A percentile compares a stretch with the other conserved stretches of the same genome.
phyloP scores from a whole-genome alignment of 495 filamentous ascomycete species.

The Penicillium bialowiezense region DNA sequence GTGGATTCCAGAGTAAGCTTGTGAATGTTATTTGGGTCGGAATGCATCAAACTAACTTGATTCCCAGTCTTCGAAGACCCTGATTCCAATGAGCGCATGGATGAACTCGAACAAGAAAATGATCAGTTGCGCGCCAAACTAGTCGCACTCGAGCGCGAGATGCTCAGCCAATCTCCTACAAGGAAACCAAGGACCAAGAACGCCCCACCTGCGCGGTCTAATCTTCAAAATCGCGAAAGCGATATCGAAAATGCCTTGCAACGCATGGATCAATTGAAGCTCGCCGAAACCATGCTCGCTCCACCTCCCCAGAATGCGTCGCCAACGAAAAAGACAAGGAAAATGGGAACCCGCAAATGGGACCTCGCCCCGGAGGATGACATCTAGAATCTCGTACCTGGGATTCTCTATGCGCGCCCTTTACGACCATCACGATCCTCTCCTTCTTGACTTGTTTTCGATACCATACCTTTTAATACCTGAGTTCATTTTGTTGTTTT shows the following conservation, averaged over 20 bases:
- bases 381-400: slow-evolving; percentile 20
- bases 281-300: slow-evolving; percentile 40
- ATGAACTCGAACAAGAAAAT: slow-evolving; percentile 49
- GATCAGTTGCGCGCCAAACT: slow-evolving; percentile 44
- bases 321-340: slow-evolving; percentile 46
- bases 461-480: slow-evolving; percentile 1
- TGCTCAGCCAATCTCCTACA: slow-evolving; percentile 45
- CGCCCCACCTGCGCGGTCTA: slow-evolving; percentile 21
- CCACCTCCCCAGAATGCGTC: slow-evolving; percentile 25
- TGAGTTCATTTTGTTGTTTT: slow-evolving; percentile 11
- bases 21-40: neutral
- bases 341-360: slow-evolving; percentile 55
- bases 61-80: slow-evolving; percentile 49
- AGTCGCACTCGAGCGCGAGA: slow-evolving; percentile 45
- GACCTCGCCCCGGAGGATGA: slow-evolving; percentile 56
- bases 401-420: neutral
- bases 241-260: slow-evolving; percentile 44
- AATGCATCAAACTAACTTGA: slow-evolving; percentile 10
- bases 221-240: slow-evolving; percentile 36
- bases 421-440: slow-evolving; percentile 23
- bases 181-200: slow-evolving; percentile 37
- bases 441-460: slow-evolving; percentile 2
- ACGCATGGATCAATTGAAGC: slow-evolving; percentile 42
- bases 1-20: slow-evolving; percentile 57
- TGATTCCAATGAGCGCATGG: slow-evolving; percentile 27